Conservation (phyloP, 2,329 filamentous ascomycete genomes). For the Fusarium incarnatum region DNA sequence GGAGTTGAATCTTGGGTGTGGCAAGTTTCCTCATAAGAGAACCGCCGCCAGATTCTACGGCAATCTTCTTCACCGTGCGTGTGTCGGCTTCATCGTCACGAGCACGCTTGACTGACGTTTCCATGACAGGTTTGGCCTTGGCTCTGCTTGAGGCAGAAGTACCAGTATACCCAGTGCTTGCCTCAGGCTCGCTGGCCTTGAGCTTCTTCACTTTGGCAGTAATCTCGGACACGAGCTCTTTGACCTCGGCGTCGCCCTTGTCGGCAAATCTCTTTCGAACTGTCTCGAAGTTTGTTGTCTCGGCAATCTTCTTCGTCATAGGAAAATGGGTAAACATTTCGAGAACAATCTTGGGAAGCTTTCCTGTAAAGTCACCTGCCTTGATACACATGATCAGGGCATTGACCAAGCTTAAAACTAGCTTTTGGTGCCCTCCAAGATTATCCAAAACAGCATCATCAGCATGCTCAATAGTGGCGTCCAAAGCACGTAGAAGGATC, state of each 20-base stretch:
- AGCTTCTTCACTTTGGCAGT: slow-evolving; percentile 60
- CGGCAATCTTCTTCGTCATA: slow-evolving; percentile 70
- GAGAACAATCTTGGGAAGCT: slow-evolving; percentile 66
- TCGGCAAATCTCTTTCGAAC: slow-evolving; percentile 72
- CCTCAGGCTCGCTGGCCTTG: slow-evolving; percentile 51
- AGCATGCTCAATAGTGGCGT: slow-evolving; percentile 65
- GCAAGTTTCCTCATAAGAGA: slow-evolving; percentile 56
- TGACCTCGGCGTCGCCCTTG: slow-evolving; percentile 73
- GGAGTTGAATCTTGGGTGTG: slow-evolving; percentile 51
- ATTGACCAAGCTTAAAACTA: slow-evolving; percentile 66
- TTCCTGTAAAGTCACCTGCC: slow-evolving; percentile 63
- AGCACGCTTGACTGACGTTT: slow-evolving; percentile 51
- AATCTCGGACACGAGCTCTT: slow-evolving; percentile 70
- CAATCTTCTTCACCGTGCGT: slow-evolving; percentile 57
- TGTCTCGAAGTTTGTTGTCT: slow-evolving; percentile 74
- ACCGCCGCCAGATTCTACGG: slow-evolving; percentile 53
- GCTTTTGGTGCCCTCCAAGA: slow-evolving; percentile 67
- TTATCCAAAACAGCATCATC: slow-evolving; percentile 68
- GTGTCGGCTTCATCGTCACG: slow-evolving; percentile 57
- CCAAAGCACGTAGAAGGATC: slow-evolving; percentile 62
- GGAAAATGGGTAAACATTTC: slow-evolving; percentile 71
- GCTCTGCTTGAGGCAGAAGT: slow-evolving; percentile 55
- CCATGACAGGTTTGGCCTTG: slow-evolving; percentile 50
- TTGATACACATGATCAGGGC: slow-evolving; percentile 67
- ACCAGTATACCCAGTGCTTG: slow-evolving; percentile 53